Evolutionary conservation across 495 filamentous ascomycete species (phyloP).

Genomic region (Daldinia bambusicola): DNA sequence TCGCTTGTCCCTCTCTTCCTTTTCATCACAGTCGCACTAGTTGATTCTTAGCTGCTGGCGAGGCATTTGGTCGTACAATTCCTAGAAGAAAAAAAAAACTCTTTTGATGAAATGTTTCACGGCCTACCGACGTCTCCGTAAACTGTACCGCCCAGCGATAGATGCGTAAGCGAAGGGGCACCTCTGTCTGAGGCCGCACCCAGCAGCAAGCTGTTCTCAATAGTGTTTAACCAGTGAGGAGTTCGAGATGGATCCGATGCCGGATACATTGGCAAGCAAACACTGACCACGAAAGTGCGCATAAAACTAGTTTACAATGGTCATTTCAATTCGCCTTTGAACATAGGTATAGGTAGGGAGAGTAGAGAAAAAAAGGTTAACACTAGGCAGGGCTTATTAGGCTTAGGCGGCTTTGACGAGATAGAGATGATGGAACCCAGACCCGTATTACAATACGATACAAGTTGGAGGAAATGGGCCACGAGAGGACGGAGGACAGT

Average conservation of each 20-base stretch:
- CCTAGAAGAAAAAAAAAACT: not conserved
- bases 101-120: constrained; percentile 19
- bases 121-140: constrained; percentile 20
- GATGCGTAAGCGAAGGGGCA: constrained; percentile 24
- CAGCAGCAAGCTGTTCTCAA: constrained; percentile 3
- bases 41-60: constrained; percentile 6
- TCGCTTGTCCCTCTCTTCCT: constrained; percentile 30
- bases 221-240: constrained; percentile 9
- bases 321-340: constrained; percentile 10
- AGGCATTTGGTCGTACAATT: constrained; percentile 16
- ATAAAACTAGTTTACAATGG: constrained; percentile 6
- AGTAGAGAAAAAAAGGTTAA: not conserved
- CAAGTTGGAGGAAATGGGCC: constrained; percentile 29
- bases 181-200: constrained; percentile 1
- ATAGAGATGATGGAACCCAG: constrained; percentile 15
- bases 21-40: constrained; percentile 34
- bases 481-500: constrained; percentile 30
- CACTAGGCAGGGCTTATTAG: not conserved
- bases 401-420: constrained; percentile 10
- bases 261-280: constrained; percentile 17
- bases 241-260: constrained; percentile 5
- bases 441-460: constrained; percentile 16
- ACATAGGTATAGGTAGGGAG: constrained; percentile 4
- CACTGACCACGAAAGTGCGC: constrained; percentile 3
- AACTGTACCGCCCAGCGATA: constrained; percentile 11